These are phyloP conservation scores for Nematocida major DNA, from an alignment of 371 early-diverging fungal genomes.

Conservation along the genomic window DNA sequence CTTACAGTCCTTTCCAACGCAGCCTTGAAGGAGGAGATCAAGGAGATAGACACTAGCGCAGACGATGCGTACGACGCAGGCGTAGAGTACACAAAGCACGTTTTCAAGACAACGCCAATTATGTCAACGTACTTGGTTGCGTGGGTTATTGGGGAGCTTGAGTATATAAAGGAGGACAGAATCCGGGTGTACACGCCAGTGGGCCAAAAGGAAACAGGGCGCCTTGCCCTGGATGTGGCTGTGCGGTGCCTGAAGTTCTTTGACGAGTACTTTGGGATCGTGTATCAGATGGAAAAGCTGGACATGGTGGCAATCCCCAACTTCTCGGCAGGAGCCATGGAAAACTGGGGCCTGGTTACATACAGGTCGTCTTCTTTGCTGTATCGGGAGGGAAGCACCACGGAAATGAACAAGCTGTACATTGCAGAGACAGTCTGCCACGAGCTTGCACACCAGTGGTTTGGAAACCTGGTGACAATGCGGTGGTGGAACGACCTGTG, in stretches of 20 bases:
- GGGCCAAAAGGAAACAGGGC: constrained; percentile 70
- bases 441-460: constrained; percentile 88
- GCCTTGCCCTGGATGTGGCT: constrained; percentile 72
- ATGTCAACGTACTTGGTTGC: constrained; percentile 86
- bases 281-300: constrained; percentile 77
- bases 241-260: constrained; percentile 71
- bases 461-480: constrained; percentile 87
- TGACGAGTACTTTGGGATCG: constrained; percentile 72
- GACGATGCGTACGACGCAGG: constrained; percentile 25
- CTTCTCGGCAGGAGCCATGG: constrained; percentile 72
- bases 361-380: constrained; percentile 73
- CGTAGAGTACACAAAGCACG: constrained; percentile 11
- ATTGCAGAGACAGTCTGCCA: constrained; percentile 78
- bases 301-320: constrained; percentile 81
- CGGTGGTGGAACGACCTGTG: constrained; percentile 83
- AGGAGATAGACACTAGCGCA: constrained; percentile 4
- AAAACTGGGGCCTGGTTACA: constrained; percentile 89
- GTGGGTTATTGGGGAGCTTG: constrained; percentile 77
- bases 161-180: constrained; percentile 73
- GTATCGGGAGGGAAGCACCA: constrained; percentile 68
- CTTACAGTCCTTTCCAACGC: constrained; percentile 77
- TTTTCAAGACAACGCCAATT: constrained; percentile 72
- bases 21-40: constrained; percentile 68
- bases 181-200: constrained; percentile 73
- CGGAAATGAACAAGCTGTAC: constrained; percentile 69